Base-by-base conservation (phyloP, 2,329 filamentous ascomycete genomes). In the Colletotrichum viniferum region DNA sequence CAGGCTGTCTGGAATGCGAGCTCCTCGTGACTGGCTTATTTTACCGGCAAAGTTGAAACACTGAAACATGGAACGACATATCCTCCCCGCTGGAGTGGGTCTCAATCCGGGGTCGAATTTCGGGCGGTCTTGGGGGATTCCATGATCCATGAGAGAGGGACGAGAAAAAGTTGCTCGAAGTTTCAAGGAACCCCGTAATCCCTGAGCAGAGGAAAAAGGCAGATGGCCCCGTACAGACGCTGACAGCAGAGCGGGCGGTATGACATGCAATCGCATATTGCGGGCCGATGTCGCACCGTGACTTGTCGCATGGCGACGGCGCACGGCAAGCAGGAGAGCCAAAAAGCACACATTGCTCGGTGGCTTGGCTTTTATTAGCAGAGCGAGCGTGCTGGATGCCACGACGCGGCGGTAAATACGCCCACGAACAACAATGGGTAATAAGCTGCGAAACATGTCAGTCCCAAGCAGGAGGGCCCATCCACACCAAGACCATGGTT, bases 51-150 rank as follows among this genome's bases (percentile, higher is more conserved):
- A 76, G 69, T 73, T 76, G 76, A 77, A 76, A 73, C 76, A 63
- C 76, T 77, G 76, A 76, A 76, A 77, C 69, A 69, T 68, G 56
- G 70, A 73, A 76, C 73, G 63, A 76, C 63, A 58, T 30, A 21
- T 56, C 58, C 71, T 32, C 64, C 61, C 65, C 71, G 52, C 52
- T 61, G n/a, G 48, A 36, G 76, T 77, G 73, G 76, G 36, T 38
- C 65, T 38, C 55, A 38, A 56, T 76, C 69, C 52, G 73, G 76
- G 76, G 69, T 77, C n/a, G 55, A 73, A 73, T 55, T 61, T 72
- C 64, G 63, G 73, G 63, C 48, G 56, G 63, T 14, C 43, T 61
- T 58, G 56, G 73, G 69, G 73, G 26, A 64, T 63, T 64, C 21
- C 61, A 63, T 21, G 32, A 21, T 62, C 24, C 26, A 43, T 16